A percentile compares a stretch with the other conserved stretches of the same genome.
Conservation (phyloP, 805 yeast genomes). For the Monosporozyma aerobia region DNA sequence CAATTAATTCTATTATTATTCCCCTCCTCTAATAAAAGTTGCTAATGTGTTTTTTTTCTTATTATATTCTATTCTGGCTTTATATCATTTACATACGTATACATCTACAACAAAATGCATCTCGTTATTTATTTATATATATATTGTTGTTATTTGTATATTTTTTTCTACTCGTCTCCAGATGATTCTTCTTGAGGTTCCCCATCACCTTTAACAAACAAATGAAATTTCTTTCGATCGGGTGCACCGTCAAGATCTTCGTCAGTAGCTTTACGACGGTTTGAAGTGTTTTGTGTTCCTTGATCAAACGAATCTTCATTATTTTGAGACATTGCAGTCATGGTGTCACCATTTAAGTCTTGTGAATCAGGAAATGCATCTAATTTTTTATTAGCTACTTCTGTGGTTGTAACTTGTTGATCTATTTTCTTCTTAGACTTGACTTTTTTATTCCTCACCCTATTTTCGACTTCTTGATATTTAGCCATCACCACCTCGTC, state of each 20-base stretch:
- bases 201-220: neutral
- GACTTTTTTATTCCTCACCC: neutral
- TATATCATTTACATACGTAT: neutral
- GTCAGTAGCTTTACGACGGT: neutral
- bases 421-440: neutral
- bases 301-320: neutral
- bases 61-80: neutral
- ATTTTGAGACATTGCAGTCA: neutral
- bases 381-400: neutral
- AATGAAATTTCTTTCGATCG: neutral
- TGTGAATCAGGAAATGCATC: neutral
- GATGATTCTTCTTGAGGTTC: neutral
- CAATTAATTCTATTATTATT: no score
- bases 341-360: neutral
- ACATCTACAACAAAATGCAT: neutral
- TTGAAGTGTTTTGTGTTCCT: neutral
- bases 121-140: no score
- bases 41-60: neutral
- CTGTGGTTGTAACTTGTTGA: no score
- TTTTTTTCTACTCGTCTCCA: neutral
- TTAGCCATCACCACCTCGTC: neutral
- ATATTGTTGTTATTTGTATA: neutral
- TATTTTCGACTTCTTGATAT: neutral
- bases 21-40: neutral
- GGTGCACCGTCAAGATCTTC: neutral